Conservation (phyloP, 345 rosid genomes). For the Melaleuca quinquenervia region DNA sequence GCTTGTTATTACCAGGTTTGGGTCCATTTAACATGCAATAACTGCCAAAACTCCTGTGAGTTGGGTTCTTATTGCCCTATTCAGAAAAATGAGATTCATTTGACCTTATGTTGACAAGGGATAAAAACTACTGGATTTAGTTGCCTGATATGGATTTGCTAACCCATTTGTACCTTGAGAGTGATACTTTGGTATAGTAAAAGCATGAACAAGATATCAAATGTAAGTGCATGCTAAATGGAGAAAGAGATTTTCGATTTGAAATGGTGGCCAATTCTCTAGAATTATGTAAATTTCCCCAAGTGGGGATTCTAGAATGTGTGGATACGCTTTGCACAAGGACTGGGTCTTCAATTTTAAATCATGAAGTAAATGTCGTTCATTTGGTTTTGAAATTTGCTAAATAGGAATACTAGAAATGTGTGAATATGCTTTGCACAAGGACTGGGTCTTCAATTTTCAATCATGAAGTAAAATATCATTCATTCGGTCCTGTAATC, state of each 20-base stretch:
- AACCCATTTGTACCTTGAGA: not conserved
- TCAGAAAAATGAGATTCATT: not conserved
- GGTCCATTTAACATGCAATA: not conserved
- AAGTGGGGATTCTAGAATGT: not conserved
- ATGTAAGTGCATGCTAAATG: not conserved
- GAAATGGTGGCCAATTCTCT: not conserved
- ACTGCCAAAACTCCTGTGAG: not conserved
- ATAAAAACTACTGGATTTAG: not conserved
- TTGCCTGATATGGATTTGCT: not conserved
- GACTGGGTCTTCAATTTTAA: not conserved
- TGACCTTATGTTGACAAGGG: no score
- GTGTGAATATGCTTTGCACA: not conserved
- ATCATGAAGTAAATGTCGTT: not conserved
- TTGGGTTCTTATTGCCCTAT: not conserved
- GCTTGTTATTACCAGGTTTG: constrained; percentile 96
- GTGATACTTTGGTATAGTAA: not conserved
- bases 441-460: not conserved
- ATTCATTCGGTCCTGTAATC: not conserved
- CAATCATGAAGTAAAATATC: not conserved
- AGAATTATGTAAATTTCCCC: not conserved
- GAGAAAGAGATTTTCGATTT: not conserved
- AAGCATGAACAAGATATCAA: not conserved
- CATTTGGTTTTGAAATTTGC: not conserved
- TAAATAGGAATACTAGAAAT: no score
- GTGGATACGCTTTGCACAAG: not conserved